Conservation (phyloP, 2,329 filamentous ascomycete genomes). For the Exophiala dermatitidis region DNA sequence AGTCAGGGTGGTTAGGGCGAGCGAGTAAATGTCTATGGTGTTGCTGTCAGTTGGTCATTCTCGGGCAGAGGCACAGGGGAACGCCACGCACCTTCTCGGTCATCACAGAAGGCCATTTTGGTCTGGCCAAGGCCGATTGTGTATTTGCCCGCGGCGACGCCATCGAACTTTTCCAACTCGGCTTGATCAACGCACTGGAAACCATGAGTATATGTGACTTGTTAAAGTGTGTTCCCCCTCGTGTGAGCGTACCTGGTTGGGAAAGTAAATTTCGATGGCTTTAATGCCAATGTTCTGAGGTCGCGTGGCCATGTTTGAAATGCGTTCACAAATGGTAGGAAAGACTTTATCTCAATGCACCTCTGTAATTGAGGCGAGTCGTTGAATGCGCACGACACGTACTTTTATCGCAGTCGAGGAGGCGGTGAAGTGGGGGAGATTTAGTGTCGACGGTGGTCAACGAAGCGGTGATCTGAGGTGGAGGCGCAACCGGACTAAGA, state of each 20-base stretch:
- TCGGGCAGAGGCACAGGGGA: background rate
- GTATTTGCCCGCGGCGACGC: conserved; percentile 74
- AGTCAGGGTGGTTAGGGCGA: conserved; percentile 69
- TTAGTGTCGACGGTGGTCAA: background rate
- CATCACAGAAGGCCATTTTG: conserved; percentile 88
- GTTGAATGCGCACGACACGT: background rate
- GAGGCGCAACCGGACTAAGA: conserved; percentile 9
- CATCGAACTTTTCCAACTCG: conserved; percentile 81
- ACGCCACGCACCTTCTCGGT: conserved; percentile 63
- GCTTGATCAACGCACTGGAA: conserved; percentile 71
- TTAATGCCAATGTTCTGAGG: conserved; percentile 87
- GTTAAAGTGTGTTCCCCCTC: background rate
- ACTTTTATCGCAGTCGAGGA: background rate
- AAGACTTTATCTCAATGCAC: background rate
- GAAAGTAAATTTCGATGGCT: conserved; percentile 86
- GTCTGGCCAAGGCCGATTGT: conserved; percentile 86
- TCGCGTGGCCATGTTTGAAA: conserved; percentile 57
- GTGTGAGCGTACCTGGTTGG: conserved; percentile 62
- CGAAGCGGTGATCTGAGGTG: conserved; percentile 5
- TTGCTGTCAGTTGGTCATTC: conserved; percentile 4
- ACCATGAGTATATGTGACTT: conserved; percentile 10
- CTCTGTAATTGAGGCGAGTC: background rate
- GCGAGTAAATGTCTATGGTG: conserved; percentile 74
- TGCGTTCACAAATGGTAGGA: background rate
- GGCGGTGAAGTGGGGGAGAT: conserved; percentile 12